A percentile compares a stretch with the other conserved stretches of the same genome.
Evolutionary conservation across 257 asterid species (phyloP).

Genomic region (Ilex aquifolium): DNA sequence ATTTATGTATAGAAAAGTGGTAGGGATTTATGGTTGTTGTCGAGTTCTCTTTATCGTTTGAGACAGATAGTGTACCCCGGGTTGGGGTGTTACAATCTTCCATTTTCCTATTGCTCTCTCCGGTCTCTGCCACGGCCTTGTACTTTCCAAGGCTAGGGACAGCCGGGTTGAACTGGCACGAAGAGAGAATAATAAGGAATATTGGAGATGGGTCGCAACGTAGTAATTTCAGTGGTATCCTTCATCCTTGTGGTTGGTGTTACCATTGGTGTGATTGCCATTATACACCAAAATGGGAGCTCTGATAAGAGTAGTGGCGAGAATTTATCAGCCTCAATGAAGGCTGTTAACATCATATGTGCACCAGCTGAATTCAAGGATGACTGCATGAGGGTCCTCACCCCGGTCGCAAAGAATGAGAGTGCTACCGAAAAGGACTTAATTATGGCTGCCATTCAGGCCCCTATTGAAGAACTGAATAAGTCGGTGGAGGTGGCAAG

Average conservation of each 20-base stretch:
- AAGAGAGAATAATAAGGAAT: no score
- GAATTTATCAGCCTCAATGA: conserved; percentile 24
- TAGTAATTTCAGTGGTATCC: conserved; percentile 37
- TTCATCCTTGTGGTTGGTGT: conserved; percentile 54
- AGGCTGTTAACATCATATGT: conserved; percentile 44
- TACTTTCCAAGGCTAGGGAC: no score
- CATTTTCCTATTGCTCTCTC: no score
- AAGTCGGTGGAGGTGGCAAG: conserved; percentile 25
- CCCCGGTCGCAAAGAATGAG: conserved; percentile 33
- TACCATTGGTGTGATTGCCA: conserved; percentile 44
- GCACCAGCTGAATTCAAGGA: conserved; percentile 41
- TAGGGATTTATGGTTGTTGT: no score
- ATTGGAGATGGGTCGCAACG: conserved; percentile 29
- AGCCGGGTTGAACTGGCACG: no score
- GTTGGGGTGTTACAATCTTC: no score
- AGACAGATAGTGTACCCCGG: no score
- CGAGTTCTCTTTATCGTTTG: no score
- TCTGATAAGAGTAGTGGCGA: background rate
- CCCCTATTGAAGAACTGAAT: conserved; percentile 32
- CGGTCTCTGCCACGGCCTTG: no score
- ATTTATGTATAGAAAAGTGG: no score
- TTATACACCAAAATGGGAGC: conserved; percentile 12
- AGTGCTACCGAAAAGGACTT: conserved; percentile 53
- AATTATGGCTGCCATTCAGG: conserved; percentile 35
- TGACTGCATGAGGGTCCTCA: conserved; percentile 39